phyloP scores from a whole-genome alignment of 2,329 filamentous ascomycete genomes.

The Aureobasidium uvarum region DNA sequence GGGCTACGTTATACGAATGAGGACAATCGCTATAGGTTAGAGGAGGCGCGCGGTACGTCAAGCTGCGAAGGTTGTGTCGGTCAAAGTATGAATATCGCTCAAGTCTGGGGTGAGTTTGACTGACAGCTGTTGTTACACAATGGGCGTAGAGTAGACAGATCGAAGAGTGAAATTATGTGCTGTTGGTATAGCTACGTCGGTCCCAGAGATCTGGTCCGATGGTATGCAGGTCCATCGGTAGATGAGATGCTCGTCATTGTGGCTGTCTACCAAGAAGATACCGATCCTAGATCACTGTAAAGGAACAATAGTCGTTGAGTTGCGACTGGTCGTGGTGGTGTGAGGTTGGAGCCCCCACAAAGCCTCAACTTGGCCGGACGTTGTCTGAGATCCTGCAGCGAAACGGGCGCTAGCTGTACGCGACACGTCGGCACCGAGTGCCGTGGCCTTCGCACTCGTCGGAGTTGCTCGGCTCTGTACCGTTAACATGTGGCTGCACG shows the following conservation, averaged over 20 bases:
- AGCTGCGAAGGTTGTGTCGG: background rate
- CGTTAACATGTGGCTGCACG: conserved; percentile 9
- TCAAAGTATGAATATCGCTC: background rate
- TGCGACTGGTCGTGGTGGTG: background rate
- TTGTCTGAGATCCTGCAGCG: background rate
- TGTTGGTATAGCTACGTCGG: conserved; percentile 7
- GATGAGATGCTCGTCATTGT: conserved; percentile 2
- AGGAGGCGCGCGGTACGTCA: background rate
- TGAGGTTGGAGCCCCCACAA: conserved; percentile 4
- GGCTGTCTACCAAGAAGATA: background rate
- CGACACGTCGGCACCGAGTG: background rate
- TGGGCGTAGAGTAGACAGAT: background rate
- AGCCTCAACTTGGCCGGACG: background rate
- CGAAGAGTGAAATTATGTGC: background rate
- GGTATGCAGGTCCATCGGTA: conserved; percentile 12
- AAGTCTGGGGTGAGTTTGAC: background rate
- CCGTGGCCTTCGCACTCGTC: background rate
- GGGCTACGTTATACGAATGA: background rate
- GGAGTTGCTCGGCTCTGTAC: background rate
- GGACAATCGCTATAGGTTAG: background rate
- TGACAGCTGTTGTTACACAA: background rate
- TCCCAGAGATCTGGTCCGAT: conserved; percentile 3
- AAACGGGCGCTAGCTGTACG: conserved; percentile 13
- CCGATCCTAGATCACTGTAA: background rate
- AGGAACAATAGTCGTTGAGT: background rate